Evolutionary conservation across 495 filamentous ascomycete species (phyloP), one percentile per base, ranked within the genome.

Genomic region (Podospora pseudocomata): DNA sequence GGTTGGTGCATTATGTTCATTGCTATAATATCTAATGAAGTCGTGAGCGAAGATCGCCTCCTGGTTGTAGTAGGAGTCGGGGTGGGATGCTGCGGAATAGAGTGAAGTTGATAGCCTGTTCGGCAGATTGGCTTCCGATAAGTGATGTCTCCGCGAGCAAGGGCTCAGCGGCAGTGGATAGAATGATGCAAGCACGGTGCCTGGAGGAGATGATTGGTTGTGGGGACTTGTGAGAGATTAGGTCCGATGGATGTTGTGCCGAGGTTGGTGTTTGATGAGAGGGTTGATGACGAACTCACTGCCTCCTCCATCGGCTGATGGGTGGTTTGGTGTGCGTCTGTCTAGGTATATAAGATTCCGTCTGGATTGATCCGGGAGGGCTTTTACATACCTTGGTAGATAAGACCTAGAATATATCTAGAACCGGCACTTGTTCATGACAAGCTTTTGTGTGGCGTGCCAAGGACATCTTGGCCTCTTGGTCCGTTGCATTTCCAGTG

Each of bases 51-150:
- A 49, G 39, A 49, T 49, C 39, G 2, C 9, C 18, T 56, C 60
- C 23, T 18, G 16, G 60, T 53, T 63, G 65, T 20, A 44, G 39
- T 32, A 28, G 39, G 19, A 61, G 28, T 64, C 5, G 34, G 27
- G 60, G 7, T 30, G 28, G 61, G 6, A n/a, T 65, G 60, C 32
- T 5, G 16, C 53, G 13, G 30, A 58, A 63, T 73, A 73, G 71
- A 65, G 57, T 61, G 53, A 13, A 7, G 4, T 63, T 71, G 67
- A 73, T 71, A 75, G 73, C 71, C 73, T 75, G 68, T 71, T 73
- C 71, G 73, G 73, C 65, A 75, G 62, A 69, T 69, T 60, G 15
- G 65, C 65, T 69, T 18, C 61, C 39, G 39, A 49, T 13, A 9
- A 16, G 39, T 49, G 15, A 49, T 11, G 7, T 49, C 15, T 49